Evolutionary conservation across 202 grass and related monocot genomes (phyloP).

Genomic region (Sporobolus alterniflorus): DNA sequence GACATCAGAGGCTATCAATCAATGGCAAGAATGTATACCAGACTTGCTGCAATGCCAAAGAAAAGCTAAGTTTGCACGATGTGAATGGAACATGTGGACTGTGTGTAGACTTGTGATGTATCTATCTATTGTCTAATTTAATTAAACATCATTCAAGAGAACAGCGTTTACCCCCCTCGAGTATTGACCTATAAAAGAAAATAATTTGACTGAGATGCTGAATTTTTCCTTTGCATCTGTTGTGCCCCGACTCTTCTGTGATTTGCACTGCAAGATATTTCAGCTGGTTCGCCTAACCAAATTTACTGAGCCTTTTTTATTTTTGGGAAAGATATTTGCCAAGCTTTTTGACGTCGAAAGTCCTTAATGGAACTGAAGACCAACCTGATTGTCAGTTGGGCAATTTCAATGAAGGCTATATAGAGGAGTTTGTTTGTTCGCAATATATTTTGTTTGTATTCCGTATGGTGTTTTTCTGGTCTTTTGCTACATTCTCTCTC

Average conservation of each 20-base stretch:
- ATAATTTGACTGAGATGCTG: no score
- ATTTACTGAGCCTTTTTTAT: no score
- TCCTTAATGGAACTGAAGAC: no score
- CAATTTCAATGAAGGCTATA: no score
- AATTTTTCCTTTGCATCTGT: background rate
- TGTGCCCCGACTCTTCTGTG: background rate
- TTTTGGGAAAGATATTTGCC: no score
- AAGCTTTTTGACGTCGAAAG: no score
- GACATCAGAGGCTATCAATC: constrained; percentile 75
- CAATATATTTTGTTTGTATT: no score
- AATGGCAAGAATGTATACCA: constrained; percentile 78
- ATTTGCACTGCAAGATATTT: no score
- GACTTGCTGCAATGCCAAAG: constrained; percentile 56
- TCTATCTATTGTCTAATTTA: background rate
- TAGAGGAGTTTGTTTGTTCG: no score
- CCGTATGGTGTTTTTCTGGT: no score
- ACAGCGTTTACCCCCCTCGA: background rate
- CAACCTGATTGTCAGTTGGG: no score
- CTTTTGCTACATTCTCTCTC: no score
- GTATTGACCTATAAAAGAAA: background rate
- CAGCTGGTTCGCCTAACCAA: background rate
- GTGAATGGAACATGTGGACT: background rate
- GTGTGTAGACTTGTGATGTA: background rate
- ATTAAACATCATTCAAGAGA: background rate
- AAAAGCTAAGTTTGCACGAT: constrained; percentile 4